Percentiles rank a stretch among this genome's conserved stretches.
These are phyloP conservation scores for Chrysoporthe austroafricana DNA, from an alignment of 2,329 filamentous ascomycete genomes.

Conservation along the genomic window DNA sequence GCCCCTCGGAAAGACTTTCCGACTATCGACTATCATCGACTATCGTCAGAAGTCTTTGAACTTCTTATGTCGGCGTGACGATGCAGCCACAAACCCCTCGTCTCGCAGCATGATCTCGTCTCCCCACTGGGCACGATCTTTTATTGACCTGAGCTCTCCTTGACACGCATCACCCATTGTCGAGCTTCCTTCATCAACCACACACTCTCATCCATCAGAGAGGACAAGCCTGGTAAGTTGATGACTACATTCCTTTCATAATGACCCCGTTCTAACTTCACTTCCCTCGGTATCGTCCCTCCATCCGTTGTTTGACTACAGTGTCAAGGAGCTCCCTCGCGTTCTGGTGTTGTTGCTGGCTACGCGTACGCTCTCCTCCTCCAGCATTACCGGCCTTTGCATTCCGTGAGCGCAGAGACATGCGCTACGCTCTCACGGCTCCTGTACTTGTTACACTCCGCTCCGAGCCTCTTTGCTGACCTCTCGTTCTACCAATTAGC, in stretches of 20 bases:
- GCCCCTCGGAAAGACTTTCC: not conserved
- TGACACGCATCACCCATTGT: not conserved
- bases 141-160: not conserved
- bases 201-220: not conserved
- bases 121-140: too few relatives aligned
- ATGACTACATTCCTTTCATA: not conserved
- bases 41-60: too few relatives aligned
- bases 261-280: not conserved
- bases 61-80: too few relatives aligned
- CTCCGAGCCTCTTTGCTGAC: not conserved
- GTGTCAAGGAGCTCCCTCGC: not conserved
- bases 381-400: not conserved
- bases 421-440: not conserved
- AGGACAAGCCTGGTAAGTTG: not conserved
- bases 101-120: not conserved
- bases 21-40: too few relatives aligned
- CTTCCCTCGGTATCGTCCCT: not conserved
- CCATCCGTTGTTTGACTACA: not conserved
- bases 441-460: not conserved
- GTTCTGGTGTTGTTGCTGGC: conserved; percentile 1
- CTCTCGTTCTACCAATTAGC: not conserved
- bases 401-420: not conserved
- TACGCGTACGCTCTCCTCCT: not conserved
- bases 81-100: not conserved
- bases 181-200: not conserved